Evolutionary conservation across 225 moss, liverwort and hornwort genomes (phyloP).

Genomic region (Physcomitrium patens): DNA sequence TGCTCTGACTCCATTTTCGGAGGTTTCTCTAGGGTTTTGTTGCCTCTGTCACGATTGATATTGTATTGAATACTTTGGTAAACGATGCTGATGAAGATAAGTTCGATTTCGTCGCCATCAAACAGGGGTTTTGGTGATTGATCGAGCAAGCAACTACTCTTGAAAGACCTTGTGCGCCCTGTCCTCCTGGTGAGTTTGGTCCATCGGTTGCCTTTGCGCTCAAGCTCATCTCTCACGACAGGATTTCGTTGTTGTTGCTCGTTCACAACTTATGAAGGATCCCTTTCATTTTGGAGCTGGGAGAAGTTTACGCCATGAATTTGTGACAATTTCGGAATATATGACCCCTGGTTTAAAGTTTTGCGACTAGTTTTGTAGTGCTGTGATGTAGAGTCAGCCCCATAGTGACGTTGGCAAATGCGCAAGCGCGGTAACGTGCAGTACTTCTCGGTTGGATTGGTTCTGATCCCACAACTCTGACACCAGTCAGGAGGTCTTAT

Average conservation of each 20-base stretch:
- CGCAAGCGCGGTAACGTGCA: background rate
- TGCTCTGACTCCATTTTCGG: background rate
- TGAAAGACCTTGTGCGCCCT: background rate
- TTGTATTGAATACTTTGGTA: background rate
- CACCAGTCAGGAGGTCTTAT: background rate
- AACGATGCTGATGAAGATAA: background rate
- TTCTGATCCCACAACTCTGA: background rate
- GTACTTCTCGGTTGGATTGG: background rate
- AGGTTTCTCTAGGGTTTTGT: conserved; percentile 13
- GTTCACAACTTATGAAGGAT: background rate
- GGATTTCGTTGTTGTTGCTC: background rate
- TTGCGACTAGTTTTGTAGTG: background rate
- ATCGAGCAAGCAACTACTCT: background rate
- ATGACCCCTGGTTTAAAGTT: conserved; percentile 3
- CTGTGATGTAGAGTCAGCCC: background rate
- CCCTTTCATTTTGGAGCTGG: no score
- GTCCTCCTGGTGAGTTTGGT: background rate
- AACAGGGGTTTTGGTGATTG: background rate
- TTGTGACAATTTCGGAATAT: background rate
- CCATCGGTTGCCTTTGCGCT: background rate
- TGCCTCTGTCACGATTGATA: background rate
- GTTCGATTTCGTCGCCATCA: background rate
- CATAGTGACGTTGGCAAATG: background rate
- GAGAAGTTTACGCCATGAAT: background rate
- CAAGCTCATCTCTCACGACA: background rate